Base-by-base conservation (phyloP, 1,139 yeast genomes). In the Lodderomyces parapsilosis region DNA sequence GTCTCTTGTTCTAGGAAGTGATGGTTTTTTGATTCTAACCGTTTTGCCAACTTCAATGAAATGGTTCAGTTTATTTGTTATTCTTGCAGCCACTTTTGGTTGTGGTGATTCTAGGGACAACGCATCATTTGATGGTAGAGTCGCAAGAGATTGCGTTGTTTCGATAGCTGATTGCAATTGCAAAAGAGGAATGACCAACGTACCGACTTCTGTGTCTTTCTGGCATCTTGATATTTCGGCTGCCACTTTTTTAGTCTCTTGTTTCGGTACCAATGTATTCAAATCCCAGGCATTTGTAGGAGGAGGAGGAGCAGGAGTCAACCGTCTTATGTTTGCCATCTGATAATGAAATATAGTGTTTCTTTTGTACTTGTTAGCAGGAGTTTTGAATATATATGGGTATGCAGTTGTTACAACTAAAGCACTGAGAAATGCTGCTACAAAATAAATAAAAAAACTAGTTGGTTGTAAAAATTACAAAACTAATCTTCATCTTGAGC, bases 231-330 rank as follows among this genome's bases (percentile, higher is more conserved):
- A 19, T 6, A 28, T 11, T 22, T 34, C 20, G 13, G 19, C 25
- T 4, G 18, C 27, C 8, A 22, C 18, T 15, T 31, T 22, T 5
- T 38, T 7, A 13, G 20, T n/a, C 4, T 32, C 23, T 38, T 27
- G 34, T 18, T 37, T 27, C 11, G 25, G 17, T 10, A 49, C 35
- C 28, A 49, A 45, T 39, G 42, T 41, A 36, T 52, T 53, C 19
- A 49, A 33, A 13, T 40, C 40, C 59, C 59, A 55, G 10, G 55
- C 55, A 34, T 54, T 55, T 15, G 43, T 43, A 11, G 32, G 33
- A 7, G 59, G 59, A 13, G 50, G 46, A 2, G 58, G 58, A 9
- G 59, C 58, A 3, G 59, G 59, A 2, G 46, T 39, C 36, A 53
- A 47, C 25, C 50, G 45, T 42, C 52, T 53, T 34, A 48, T 40